Evolutionary conservation across 2,329 filamentous ascomycete genomes (phyloP), one percentile per base, ranked within the genome.

Genomic region (Aspergillus calidoustus): DNA sequence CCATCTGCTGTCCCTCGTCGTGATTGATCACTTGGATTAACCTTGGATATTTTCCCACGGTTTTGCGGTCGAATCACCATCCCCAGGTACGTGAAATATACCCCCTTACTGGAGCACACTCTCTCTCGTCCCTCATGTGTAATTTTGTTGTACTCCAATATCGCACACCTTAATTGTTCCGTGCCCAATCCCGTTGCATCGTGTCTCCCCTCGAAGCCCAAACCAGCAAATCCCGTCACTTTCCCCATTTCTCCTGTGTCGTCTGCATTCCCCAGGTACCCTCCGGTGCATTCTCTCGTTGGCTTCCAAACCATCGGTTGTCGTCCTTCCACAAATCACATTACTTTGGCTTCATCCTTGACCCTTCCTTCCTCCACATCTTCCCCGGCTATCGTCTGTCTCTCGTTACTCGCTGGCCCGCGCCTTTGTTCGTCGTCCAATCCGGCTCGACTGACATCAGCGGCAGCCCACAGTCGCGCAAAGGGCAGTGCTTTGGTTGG

Each of bases 361-460:
- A 53, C 43, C 44, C 56, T 25, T 55, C 54, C 23, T 46, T 60
- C 54, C 54, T 66, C 51, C 57, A 57, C 54, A 57, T 57, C 56
- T 49, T 47, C 59, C 47, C 59, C 54, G 46, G 50, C 47, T 58
- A 54, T 51, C 34, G 8, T 52, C 57, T 47, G 48, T 64, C 55
- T 64, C 55, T 55, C 54, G 52, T 51, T 43, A 53, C 53, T 57
- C 55, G 54, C 58, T 54, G 52, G 54, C 28, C 59, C 44, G 54
- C 60, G 60, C 56, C 44, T 56, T 56, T 51, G 50, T 49, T 59
- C 61, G 57, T 65, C 66, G 69, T 64, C 68, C 68, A 66, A 66
- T 58, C 64, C 59, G 58, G 58, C 64, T 58, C 64, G 65, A 65
- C 67, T 70, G 69, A 70, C 69, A 69, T 70, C 67, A 70, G 68